Conservation (phyloP, 352 stramenopile species). For the Blastocystis sp. region DNA sequence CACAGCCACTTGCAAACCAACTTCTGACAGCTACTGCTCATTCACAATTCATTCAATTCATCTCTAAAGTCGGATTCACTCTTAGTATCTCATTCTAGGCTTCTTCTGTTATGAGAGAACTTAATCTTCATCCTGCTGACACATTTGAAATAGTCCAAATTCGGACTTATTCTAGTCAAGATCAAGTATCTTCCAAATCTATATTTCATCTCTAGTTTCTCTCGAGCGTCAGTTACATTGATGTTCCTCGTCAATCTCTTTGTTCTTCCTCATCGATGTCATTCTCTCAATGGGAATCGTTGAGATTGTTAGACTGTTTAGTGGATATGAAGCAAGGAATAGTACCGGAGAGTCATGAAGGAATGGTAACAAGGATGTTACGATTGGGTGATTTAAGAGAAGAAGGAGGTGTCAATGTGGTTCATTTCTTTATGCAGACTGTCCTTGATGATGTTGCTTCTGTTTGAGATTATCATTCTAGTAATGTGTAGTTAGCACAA, state of each 20-base stretch:
- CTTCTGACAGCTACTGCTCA: neutral
- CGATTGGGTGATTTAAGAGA: neutral
- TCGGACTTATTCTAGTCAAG: neutral
- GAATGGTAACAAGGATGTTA: neutral
- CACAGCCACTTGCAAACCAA: neutral
- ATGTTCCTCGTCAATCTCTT: neutral
- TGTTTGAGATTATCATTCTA: neutral
- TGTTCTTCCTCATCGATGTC: neutral
- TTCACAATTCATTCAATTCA: neutral
- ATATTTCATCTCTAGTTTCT: neutral
- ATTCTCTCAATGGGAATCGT: neutral
- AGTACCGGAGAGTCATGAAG: neutral
- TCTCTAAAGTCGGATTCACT: neutral
- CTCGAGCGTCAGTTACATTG: neutral
- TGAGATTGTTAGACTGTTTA: neutral
- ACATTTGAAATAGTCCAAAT: neutral
- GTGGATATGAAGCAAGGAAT: neutral
- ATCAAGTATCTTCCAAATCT: neutral
- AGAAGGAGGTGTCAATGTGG: neutral
- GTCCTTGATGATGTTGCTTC: neutral
- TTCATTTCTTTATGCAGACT: neutral
- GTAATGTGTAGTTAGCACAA: neutral
- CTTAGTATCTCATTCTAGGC: neutral
- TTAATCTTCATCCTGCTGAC: neutral
- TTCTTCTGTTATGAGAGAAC: neutral